Base-by-base conservation (phyloP, 345 rosid genomes). In the Moricandia moricandioides region DNA sequence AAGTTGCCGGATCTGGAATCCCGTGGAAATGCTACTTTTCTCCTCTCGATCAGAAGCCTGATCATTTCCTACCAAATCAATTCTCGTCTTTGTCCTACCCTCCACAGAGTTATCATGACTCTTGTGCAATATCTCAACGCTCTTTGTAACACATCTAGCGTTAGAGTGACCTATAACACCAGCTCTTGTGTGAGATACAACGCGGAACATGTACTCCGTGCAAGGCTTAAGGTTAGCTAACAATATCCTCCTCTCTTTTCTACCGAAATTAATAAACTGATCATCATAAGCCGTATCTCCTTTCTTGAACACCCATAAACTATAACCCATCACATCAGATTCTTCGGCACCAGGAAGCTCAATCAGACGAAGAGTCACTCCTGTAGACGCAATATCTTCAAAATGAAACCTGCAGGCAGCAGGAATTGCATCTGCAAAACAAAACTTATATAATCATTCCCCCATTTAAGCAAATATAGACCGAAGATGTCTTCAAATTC, bases 221-320 rank as follows among this genome's bases (percentile, higher is more conserved):
- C 97, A 95, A 1, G 99, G 97, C 83, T 77, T 87, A 70, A 95
- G 85, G 79, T 95, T 89, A 35, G 93, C 86, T 76, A 95, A 81
- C 79, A 82, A 70, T 68, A 95, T 86, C 86, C 97, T 87, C 75
- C 88, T 89, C 82, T 89, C 83, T 8, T 85, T 69, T 83, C 88
- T 86, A 57, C 91, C 87, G 65, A 90, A 86, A 65, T 82, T 81
- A 73, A 86, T 71, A 55, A 79, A 63, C 3, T 94, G 85, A 17
- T 90, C 97, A 69, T 84, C 84, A 47, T 84, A 58, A 26, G 72
- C 84, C 0, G 74, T 67, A 67, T 90, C 96, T 74, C 89, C 95
- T 80, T 86, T 91, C 87, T 85, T 86, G 60, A 83, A 83, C 79
- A 81, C 92, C 98, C 99, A 96, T 73, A 96, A 89, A 84, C 91